Base-by-base conservation (phyloP, 73 alveolate genomes). In the Paramecium sexaurelia region DNA sequence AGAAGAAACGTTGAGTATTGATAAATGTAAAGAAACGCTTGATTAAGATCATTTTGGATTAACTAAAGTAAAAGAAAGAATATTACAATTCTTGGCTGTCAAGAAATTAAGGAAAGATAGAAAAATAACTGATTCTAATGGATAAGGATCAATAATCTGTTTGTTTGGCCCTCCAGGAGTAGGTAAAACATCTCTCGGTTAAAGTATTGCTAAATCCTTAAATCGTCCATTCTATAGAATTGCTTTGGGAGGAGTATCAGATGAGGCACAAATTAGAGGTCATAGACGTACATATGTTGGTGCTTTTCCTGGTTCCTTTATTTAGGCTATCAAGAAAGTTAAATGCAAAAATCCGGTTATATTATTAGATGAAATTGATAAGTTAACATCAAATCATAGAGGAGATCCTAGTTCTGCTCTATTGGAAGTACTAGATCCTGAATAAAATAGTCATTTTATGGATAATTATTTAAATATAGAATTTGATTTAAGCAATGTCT, bases 151-250 rank as follows among this genome's bases (percentile, higher is more conserved):
- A 1, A 97, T 98, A 41, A 75, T 97, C 5, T 97, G 99, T 84
- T 96, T 97, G 90, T 92, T 91, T 69, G 99, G 99, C 0, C 99
- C 99, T 2, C 99, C 99, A 17, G 99, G 99, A 3, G 99, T 98
- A 2, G 99, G 99, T 41, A 98, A 98, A 67, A 98, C 99, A 5
- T 96, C 99, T 1, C 93, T 98, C 26, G 99, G 99, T 4, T 13
- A 88, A 45, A 36, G 99, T 45, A 97, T 98, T 40, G 99, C 99
- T 5, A 95, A 92, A 9, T 97, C 99, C 17, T 92, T 97, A 45
- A 96, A 97, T 27, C 94, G 99, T 51, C 96, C 97, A 71, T 98
- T 98, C 95, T 95, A 97, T 82, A 94, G 99, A 75, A 94, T 98
- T 57, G 95, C 99, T 29, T 73, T 97, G 40, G 99, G 99, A 35